Base-by-base conservation (phyloP, 805 yeast genomes). In the Naumovozyma dairenensis region DNA sequence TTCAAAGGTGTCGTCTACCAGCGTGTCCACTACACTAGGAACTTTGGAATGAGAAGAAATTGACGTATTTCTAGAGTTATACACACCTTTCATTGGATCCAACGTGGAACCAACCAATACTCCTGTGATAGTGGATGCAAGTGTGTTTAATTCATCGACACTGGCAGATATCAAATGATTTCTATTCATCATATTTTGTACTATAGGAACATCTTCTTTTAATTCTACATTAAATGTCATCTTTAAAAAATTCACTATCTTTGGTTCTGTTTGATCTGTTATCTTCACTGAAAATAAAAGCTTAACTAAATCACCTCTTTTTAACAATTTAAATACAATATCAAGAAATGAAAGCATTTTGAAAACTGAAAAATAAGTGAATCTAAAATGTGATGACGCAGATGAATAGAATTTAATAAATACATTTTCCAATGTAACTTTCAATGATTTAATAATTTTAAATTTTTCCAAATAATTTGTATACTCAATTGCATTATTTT, bases 301-400 rank as follows among this genome's bases (percentile, higher is more conserved):
- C 10, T 32, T 32, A 40, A 46, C 32, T 26, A 52, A 25, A 19
- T 55, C 49, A 26, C 47, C 51, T 18, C 46, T 47, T 31, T 43
- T 46, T 25, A 49, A 30, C 19, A 43, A 44, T 21, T 46, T 46
- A 17, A 53, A 34, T 8, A 55, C 40, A 9, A 46, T 40, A 34
- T 55, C 59, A 34, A 46, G 49, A 27, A 52, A 41, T 4, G 53
- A 40, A 12, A 53, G 25, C 46, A 53, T 49, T 25, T 55, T 54
- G 35, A 55, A 54, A 6, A 46, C 51, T 9, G 60, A 47, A 32
- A 46, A 55, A 31, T 52, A 55, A 2, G 57, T 43, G 30, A 49
- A 49, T 35, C 58, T 44, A 18, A 55, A 35, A 33, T 50, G 37
- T 19, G 42, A 42, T 1, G 55, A 46, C 4, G 54, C 49, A 6